Evolutionary conservation across 2,329 filamentous ascomycete genomes (phyloP).

Genomic region (Nigrograna mackinnonii): DNA sequence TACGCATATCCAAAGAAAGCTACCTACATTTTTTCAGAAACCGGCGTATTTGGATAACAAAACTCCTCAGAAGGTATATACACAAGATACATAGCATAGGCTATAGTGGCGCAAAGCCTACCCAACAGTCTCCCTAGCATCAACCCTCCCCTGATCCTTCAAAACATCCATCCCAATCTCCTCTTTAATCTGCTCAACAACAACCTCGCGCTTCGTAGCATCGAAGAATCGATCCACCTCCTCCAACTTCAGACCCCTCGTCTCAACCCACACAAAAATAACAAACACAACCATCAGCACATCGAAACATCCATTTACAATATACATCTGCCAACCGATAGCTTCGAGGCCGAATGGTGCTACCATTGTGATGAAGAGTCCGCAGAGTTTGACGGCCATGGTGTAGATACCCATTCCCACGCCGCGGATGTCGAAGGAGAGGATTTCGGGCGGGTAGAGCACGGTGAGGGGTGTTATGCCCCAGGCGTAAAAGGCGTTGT

Average conservation of each 20-base stretch:
- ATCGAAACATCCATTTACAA: background rate
- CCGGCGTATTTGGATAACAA: too few relatives aligned
- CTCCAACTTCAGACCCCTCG: constrained; percentile 29
- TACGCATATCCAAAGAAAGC: too few relatives aligned
- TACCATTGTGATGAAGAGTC: too few relatives aligned
- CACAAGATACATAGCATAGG: too few relatives aligned
- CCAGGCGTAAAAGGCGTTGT: constrained; percentile 34
- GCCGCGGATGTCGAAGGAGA: constrained; percentile 38
- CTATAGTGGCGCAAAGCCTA: too few relatives aligned
- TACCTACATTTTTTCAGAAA: too few relatives aligned
- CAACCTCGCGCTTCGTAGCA: too few relatives aligned
- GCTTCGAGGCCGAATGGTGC: constrained; percentile 22
- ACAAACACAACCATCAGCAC: constrained; percentile 7
- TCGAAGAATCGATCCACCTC: constrained; percentile 29
- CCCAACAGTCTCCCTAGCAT: too few relatives aligned
- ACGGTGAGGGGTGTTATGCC: constrained; percentile 40
- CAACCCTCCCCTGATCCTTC: too few relatives aligned
- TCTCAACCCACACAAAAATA: constrained; percentile 26
- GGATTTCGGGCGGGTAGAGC: constrained; percentile 37
- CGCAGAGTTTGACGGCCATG: constrained; percentile 12
- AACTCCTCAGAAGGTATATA: too few relatives aligned
- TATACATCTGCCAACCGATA: constrained; percentile 20
- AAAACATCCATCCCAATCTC: too few relatives aligned
- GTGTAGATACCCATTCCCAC: constrained; percentile 30
- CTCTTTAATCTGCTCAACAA: too few relatives aligned